Base-by-base conservation (phyloP, 2,329 filamentous ascomycete genomes). In the Lasiodiplodia sp. region DNA sequence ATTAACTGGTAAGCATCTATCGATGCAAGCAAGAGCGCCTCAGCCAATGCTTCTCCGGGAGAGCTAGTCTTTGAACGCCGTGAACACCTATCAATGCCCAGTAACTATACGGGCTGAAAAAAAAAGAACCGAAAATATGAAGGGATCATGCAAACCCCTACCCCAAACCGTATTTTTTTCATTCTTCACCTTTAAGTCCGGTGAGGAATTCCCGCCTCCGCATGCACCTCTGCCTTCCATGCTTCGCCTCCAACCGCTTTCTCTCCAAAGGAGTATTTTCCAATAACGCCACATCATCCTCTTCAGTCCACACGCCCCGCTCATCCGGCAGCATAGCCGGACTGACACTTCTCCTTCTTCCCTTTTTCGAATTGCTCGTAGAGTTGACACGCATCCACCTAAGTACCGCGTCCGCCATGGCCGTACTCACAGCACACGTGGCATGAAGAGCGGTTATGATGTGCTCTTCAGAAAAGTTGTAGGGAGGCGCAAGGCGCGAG, bases 261-360 rank as follows among this genome's bases (percentile, higher is more conserved):
- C 21, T 34, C 34, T 40, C 67, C 52, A 6, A 21, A 7, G 12
- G 11, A 21, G 25, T 25, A 12, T 12, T 14, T 11, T 37, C 12
- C 44, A 60, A 14, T 7, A 47, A 18, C n/a, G 56, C 51, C 60
- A 18, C 10, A 21, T 69, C 67, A 6, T 69, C 67, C 2, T 55
- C 53, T 5, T 31, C 37, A 40, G 67, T 69, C 67, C 67, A 69
- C 8, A 69, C 53, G 21, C 67, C 67, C 40, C 40, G 25, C 52
- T 57, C 55, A 25, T 66, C 62, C 3, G 67, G 57, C 37, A 64
- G 57, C 49, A 34, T 31, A 0, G 47, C 21, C 23, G 31, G 11
- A 31, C 34, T n/a, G 5, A 67, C n/a, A 12, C 65, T 58, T 40
- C 53, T 58, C 7, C 53, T 34, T n/a, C 65, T 37, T 11, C 65